A percentile compares a stretch with the other conserved stretches of the same genome.
phyloP scores from a whole-genome alignment of 2,329 filamentous ascomycete genomes.

The Westerdykella ornata region DNA sequence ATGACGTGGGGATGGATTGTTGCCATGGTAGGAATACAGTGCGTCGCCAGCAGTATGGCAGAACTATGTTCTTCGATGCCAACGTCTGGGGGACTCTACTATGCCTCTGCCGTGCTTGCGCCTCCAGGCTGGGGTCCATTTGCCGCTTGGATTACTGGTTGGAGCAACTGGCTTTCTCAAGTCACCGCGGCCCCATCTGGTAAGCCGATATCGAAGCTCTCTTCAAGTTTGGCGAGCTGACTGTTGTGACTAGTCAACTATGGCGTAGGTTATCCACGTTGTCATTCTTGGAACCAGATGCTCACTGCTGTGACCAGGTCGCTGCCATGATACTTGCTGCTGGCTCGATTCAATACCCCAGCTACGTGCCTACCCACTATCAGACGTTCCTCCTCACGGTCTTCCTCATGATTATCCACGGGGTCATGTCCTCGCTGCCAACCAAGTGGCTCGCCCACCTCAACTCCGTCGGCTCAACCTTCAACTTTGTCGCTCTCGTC shows the following conservation, averaged over 20 bases:
- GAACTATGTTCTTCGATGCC: constrained; percentile 69
- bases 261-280: constrained; percentile 39
- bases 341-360: constrained; percentile 59
- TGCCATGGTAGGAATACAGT: constrained; percentile 65
- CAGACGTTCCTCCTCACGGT: constrained; percentile 63
- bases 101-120: constrained; percentile 64
- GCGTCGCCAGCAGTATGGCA: constrained; percentile 57
- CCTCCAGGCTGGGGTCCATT: constrained; percentile 59
- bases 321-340: constrained; percentile 66
- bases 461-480: constrained; percentile 62
- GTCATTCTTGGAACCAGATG: too few species aligned
- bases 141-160: constrained; percentile 62
- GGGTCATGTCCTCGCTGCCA: constrained; percentile 60
- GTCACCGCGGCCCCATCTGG: constrained; percentile 57
- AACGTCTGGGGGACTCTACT: constrained; percentile 65
- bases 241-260: constrained; percentile 46
- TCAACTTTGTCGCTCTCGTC: constrained; percentile 63
- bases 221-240: too few species aligned
- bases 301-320: too few species aligned
- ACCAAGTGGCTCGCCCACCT: constrained; percentile 64
- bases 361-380: constrained; percentile 58
- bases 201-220: too few species aligned
- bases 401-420: constrained; percentile 62
- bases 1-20: constrained; percentile 75
- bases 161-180: constrained; percentile 65